A percentile compares a stretch with the other conserved stretches of the same genome.
Evolutionary conservation across 305 asterid species (phyloP).

Genomic region (Fraxinus sp.): DNA sequence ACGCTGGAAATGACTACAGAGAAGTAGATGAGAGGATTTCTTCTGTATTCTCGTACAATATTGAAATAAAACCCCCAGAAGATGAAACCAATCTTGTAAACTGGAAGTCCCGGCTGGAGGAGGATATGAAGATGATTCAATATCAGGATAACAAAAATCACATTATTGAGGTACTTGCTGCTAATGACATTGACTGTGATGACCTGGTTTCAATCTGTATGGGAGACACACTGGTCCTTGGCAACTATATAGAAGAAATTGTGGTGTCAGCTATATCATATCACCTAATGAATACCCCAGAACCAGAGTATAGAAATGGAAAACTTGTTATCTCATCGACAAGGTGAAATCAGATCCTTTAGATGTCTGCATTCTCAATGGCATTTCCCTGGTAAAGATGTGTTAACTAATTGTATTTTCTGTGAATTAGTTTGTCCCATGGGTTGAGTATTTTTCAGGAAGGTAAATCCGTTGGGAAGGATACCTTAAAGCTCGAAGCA

Average conservation of each 20-base stretch:
- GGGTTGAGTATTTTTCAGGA: conserved; percentile 76
- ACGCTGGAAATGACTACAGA: conserved; percentile 47
- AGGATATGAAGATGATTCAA: conserved; percentile 84
- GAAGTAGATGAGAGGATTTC: conserved; percentile 65
- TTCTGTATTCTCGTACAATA: conserved; percentile 72
- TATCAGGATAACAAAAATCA: conserved; percentile 75
- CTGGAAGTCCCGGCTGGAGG: conserved; percentile 86
- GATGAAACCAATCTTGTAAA: conserved; percentile 72
- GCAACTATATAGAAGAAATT: conserved; percentile 80
- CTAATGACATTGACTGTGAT: conserved; percentile 81
- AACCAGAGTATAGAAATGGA: conserved; percentile 78
- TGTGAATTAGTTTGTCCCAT: conserved; percentile 60
- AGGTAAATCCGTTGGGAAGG: conserved; percentile 53
- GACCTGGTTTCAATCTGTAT: conserved; percentile 74
- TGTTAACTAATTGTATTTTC: conserved; percentile 34
- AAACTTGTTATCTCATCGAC: conserved; percentile 78
- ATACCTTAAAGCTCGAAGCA: conserved; percentile 54
- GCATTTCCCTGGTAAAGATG: background rate
- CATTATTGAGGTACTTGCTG: conserved; percentile 76
- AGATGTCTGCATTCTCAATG: background rate
- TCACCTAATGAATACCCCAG: conserved; percentile 69
- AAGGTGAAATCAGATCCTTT: conserved; percentile 41
- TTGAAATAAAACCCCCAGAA: conserved; percentile 81
- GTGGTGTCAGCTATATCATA: conserved; percentile 84
- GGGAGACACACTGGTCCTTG: conserved; percentile 63